A percentile compares a stretch with the other conserved stretches of the same genome.
These are phyloP conservation scores for Geotrichum citri-aurantii DNA, from an alignment of 1,139 yeast species.

Conservation along the genomic window DNA sequence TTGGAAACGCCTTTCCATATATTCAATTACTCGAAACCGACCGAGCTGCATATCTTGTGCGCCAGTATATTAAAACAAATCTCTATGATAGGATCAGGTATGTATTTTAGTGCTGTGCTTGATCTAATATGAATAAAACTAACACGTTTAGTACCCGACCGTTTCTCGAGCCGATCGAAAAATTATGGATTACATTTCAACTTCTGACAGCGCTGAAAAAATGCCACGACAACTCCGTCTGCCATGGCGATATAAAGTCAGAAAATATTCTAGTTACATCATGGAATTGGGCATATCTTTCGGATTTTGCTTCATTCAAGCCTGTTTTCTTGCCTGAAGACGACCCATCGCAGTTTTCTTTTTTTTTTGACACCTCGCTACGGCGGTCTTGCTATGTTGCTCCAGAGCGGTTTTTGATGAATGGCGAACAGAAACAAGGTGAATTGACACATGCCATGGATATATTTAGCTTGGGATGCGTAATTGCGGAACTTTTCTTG, in stretches of 20 bases:
- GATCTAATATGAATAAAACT: not conserved
- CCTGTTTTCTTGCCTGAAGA: conserved; percentile 87
- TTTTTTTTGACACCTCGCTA: conserved; percentile 85
- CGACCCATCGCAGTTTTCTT: conserved; percentile 90
- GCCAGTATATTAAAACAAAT: conserved; percentile 75
- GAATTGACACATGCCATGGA: conserved; percentile 69
- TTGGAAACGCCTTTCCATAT: conserved; percentile 67
- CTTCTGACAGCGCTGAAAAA: conserved; percentile 54
- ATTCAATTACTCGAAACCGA: conserved; percentile 76
- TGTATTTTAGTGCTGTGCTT: conserved; percentile 6
- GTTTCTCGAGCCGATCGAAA: conserved; percentile 73
- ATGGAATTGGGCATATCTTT: conserved; percentile 79
- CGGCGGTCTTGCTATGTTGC: conserved; percentile 87
- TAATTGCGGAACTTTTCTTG: conserved; percentile 77
- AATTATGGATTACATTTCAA: conserved; percentile 80
- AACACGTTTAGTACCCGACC: conserved; percentile 59
- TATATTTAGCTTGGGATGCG: conserved; percentile 85
- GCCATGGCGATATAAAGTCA: conserved; percentile 87
- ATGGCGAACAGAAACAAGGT: conserved; percentile 35
- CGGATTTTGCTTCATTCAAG: conserved; percentile 81
- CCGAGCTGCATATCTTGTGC: conserved; percentile 81
- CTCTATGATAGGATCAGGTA: conserved; percentile 70
- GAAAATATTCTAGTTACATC: conserved; percentile 84
- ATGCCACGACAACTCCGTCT: conserved; percentile 57
- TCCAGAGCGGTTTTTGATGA: conserved; percentile 72